Base-by-base conservation (phyloP, 2,329 filamentous ascomycete species). In the Colletotrichum gigasporum region DNA sequence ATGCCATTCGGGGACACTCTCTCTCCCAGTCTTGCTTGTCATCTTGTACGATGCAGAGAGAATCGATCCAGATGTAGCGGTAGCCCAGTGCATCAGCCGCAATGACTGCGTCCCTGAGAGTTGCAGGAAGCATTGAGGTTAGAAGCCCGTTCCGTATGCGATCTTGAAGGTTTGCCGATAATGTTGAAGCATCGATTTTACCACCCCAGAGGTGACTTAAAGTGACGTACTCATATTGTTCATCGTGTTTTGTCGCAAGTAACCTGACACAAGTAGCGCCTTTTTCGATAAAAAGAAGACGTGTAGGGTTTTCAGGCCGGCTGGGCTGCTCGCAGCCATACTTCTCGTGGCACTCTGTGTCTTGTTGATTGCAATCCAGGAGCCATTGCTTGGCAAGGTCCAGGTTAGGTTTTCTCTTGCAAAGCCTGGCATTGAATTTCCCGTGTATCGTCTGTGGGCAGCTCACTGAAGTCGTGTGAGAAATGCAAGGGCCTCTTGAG, bases 1-100 rank as follows among this genome's bases (percentile, higher is more conserved):
- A 54, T 30, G 34, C 35, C 51, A 41, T 42, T 12, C 37, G 51
- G 10, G 34, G 35, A 54, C 35, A 54, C 16, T 42, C 22, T 16
- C 11, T 5, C 9, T 42, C 24, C 24, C 51, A 66, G 10, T 59
- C 60, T 8, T 10, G 0, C 2, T 28, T 12, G 5, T 48, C 50
- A 20, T 65, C 37, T 26, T 65, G 63, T 7, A 62, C 10, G 26
- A 62, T 65, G 4, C 52, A 52, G 6, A 62, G 12, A 8, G 63
- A 65, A 20, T 63, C 42, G 12, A 56, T 48, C 63, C 63, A 41
- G 22, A 44, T 22, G 39, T 44, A 44, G 5, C 14, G 16, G n/a
- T 44, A 44, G n/a, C 20, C 39, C 5, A 44, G 20, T 20, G 3
- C 39, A 14, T 14, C n/a, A 8, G 39, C 20, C 5, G 16, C 14